Base-by-base conservation (phyloP, 805 yeast species). In the Sugiyamaella chiloensis region DNA sequence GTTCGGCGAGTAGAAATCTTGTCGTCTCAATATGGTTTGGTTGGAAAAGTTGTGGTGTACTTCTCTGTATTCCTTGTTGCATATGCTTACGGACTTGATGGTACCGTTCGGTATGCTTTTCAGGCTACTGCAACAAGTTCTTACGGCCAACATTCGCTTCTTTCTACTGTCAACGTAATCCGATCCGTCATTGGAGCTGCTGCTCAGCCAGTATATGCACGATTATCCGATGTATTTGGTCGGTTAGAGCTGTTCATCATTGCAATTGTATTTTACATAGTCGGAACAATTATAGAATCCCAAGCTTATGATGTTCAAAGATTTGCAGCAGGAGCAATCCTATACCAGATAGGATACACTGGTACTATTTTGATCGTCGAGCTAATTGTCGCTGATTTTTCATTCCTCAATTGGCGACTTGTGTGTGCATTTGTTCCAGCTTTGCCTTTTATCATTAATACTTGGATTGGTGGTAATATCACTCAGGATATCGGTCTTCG, bases 401-500 rank as follows among this genome's bases (percentile, higher is more conserved):
- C 90, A 5, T 71, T 75, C 52, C 70, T 85, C 58, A 82, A 78
- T 61, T 82, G 88, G 85, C 79, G 93, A 70, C 72, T 85, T 56
- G 70, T 78, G 40, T 76, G 73, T 55, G 78, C 84, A 29, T 79
- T 81, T 54, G 68, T 81, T 30, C 87, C 90, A 20, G 79, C 87
- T 3, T 70, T 80, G 58, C 91, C 91, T 1, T 82, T 75, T 57
- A 78, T 85, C 57, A 80, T 86, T 65, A 85, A 83, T 65, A 81
- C 91, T 12, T 86, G 93, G 93, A 73, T 84, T 48, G 66, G 81
- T 24, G 91, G 88, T 60, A 69, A 80, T 56, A 70, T 85, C 41
- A 57, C 63, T 24, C 30, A 52, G 1, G 59, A 55, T 1, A 45
- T 63, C 23, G 57, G 54, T 14, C 31, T 44, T 26, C 60, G 72